A percentile compares a stretch with the other conserved stretches of the same genome.
phyloP scores from a whole-genome alignment of 805 yeast genomes.

The Groenewaldozyma tartarivorans region DNA sequence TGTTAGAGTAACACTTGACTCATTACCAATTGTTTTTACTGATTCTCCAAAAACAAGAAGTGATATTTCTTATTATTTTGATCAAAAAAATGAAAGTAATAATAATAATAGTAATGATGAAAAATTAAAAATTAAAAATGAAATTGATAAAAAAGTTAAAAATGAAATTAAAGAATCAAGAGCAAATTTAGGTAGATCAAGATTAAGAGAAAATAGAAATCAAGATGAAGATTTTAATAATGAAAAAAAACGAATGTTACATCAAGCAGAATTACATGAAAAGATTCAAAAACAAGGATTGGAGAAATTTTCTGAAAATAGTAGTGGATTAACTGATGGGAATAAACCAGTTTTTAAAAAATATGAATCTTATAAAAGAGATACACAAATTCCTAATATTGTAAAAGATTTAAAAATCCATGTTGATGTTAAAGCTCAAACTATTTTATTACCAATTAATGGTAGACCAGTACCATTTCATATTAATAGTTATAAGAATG shows the following conservation, averaged over 20 bases:
- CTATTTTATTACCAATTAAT: slow-evolving; percentile 80
- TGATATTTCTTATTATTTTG: slow-evolving; percentile 77
- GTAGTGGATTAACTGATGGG: slow-evolving; percentile 28
- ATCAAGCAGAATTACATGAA: slow-evolving; percentile 75
- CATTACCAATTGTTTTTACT: slow-evolving; percentile 60
- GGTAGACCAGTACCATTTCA: slow-evolving; percentile 99
- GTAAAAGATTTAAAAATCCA: slow-evolving; percentile 79
- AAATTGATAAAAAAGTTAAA: slow-evolving; percentile 52
- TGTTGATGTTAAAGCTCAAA: slow-evolving; percentile 80
- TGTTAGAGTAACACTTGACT: slow-evolving; percentile 52
- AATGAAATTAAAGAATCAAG: slow-evolving; percentile 1
- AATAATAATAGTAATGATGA: slow-evolving; percentile 16
- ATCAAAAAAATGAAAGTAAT: slow-evolving; percentile 30
- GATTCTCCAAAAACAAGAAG: slow-evolving; percentile 60
- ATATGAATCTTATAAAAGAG: slow-evolving; percentile 90
- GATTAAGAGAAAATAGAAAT: slow-evolving; percentile 42
- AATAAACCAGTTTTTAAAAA: slow-evolving; percentile 69
- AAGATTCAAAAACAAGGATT: slow-evolving; percentile 82
- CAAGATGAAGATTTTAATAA: slow-evolving; percentile 56
- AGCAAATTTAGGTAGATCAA: slow-evolving; percentile 8
- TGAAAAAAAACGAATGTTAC: slow-evolving; percentile 70
- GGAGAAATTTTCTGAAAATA: slow-evolving; percentile 58
- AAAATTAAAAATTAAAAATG: slow-evolving; percentile 36
- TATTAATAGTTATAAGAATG: slow-evolving; percentile 86
- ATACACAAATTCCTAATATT: slow-evolving; percentile 76